These are phyloP conservation scores for Ceratorhiza oryzae-sativae DNA, from an alignment of 1,284 basidiomycete genomes.

Conservation along the genomic window DNA sequence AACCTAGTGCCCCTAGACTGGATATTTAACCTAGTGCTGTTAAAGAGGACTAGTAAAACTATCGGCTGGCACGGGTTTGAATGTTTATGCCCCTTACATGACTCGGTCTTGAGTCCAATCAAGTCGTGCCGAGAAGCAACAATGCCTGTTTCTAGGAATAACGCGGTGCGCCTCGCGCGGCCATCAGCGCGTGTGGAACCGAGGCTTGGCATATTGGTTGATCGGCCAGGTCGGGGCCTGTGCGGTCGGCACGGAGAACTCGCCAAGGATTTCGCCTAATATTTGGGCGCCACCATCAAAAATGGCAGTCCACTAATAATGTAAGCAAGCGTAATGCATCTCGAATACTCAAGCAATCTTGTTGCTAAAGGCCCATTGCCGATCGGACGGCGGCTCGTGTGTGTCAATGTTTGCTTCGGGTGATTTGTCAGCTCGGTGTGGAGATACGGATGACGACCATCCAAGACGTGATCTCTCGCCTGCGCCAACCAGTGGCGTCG, in stretches of 20 bases:
- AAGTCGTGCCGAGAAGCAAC: neutral
- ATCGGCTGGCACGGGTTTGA: too few relatives aligned
- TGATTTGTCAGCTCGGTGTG: too few relatives aligned
- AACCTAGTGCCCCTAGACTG: too few relatives aligned
- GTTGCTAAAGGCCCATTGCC: too few relatives aligned
- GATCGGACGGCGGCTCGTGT: too few relatives aligned
- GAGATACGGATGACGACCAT: constrained; percentile 33
- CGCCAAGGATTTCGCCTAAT: neutral
- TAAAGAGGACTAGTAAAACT: too few relatives aligned
- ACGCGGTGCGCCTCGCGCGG: neutral
- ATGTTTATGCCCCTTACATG: too few relatives aligned
- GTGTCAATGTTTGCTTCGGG: too few relatives aligned
- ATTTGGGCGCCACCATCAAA: neutral
- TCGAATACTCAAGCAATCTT: neutral
- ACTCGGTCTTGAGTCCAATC: neutral
- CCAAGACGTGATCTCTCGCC: constrained; percentile 23
- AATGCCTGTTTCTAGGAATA: neutral
- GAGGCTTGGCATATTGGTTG: neutral
- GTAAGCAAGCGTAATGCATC: too few relatives aligned
- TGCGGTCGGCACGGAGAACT: neutral
- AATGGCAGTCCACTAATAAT: neutral
- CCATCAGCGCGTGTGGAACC: neutral
- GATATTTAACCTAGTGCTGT: too few relatives aligned
- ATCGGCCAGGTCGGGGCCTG: neutral
- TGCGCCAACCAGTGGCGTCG: constrained; percentile 21